Conservation (phyloP, 2,329 filamentous ascomycete species). For the Claviceps quebecensis region DNA sequence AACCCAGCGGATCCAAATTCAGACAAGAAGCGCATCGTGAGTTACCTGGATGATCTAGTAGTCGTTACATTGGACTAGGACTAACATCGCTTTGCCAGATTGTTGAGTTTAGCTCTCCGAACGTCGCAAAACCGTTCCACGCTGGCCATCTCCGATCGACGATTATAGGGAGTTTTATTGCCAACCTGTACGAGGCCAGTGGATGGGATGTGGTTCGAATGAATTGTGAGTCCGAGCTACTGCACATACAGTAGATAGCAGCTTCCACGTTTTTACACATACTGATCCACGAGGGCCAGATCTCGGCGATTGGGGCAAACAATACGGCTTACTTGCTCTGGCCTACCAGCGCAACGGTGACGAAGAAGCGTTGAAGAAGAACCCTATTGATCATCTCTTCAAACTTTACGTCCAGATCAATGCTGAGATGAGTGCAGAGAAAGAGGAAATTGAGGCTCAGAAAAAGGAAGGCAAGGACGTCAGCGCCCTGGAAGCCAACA, state of each 20-base stretch:
- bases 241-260: neutral
- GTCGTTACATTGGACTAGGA: neutral
- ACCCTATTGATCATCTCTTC: conserved; percentile 72
- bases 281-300: conserved; percentile 24
- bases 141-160: conserved; percentile 65
- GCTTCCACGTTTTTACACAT: neutral
- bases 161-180: conserved; percentile 65
- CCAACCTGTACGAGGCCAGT: conserved; percentile 54
- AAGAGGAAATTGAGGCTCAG: conserved; percentile 46
- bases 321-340: conserved; percentile 58
- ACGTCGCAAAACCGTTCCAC: conserved; percentile 77
- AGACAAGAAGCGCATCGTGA: conserved; percentile 44
- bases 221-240: conserved; percentile 32
- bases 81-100: conserved; percentile 24
- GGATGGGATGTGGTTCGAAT: conserved; percentile 63
- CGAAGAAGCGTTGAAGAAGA: conserved; percentile 54
- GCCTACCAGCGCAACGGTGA: conserved; percentile 63
- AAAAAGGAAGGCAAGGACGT: conserved; percentile 39
- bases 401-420: conserved; percentile 74
- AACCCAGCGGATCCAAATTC: conserved; percentile 46
- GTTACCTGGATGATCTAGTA: neutral
- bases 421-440: conserved; percentile 49
- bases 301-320: conserved; percentile 70
- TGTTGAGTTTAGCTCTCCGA: conserved; percentile 74
- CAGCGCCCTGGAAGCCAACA: conserved; percentile 33